Conservation (phyloP, 768 basidiomycete species). For the Macrolepiota fuliginosa region DNA sequence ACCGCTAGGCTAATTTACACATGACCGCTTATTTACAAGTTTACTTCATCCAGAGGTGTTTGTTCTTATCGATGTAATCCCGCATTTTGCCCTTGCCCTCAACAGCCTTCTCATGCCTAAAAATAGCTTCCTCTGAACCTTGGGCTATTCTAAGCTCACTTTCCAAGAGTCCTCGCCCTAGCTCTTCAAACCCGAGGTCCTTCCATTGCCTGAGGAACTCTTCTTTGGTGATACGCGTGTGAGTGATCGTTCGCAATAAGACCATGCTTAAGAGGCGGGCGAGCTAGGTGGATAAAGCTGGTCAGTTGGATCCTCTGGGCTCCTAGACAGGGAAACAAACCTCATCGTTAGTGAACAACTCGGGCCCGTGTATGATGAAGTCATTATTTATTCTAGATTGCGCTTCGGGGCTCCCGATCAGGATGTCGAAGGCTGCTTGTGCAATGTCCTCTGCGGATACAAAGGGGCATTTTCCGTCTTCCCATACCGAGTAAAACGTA, state of each 20-base stretch:
- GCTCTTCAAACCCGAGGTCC: slow-evolving; percentile 16
- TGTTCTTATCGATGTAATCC: slow-evolving; percentile 24
- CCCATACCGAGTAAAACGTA: slow-evolving; percentile 24
- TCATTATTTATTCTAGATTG: slow-evolving; percentile 23
- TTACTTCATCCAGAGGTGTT: neutral
- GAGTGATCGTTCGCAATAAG: slow-evolving; percentile 27
- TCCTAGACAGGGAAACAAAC: too few relatives aligned
- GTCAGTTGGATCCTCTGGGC: too few relatives aligned
- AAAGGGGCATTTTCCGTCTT: slow-evolving; percentile 26
- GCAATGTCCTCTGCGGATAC: slow-evolving; percentile 32
- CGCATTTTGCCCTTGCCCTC: slow-evolving; percentile 22
- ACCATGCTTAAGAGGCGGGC: slow-evolving; percentile 23
- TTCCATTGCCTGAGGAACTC: slow-evolving; percentile 19
- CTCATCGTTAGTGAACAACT: slow-evolving; percentile 28
- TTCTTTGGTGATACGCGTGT: slow-evolving; percentile 19
- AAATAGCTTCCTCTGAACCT: slow-evolving; percentile 23
- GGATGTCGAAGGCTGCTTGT: slow-evolving; percentile 26
- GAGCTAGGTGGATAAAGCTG: slow-evolving; percentile 17
- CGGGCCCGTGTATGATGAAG: slow-evolving; percentile 30
- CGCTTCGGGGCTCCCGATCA: slow-evolving; percentile 18
- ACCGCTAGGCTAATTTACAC: too few relatives aligned
- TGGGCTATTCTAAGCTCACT: slow-evolving; percentile 19
- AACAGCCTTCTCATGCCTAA: slow-evolving; percentile 18
- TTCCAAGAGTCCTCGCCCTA: slow-evolving; percentile 16
- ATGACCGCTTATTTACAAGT: too few relatives aligned